phyloP scores from a whole-genome alignment of 1,284 basidiomycete species.

The Moniliophthora roreri region DNA sequence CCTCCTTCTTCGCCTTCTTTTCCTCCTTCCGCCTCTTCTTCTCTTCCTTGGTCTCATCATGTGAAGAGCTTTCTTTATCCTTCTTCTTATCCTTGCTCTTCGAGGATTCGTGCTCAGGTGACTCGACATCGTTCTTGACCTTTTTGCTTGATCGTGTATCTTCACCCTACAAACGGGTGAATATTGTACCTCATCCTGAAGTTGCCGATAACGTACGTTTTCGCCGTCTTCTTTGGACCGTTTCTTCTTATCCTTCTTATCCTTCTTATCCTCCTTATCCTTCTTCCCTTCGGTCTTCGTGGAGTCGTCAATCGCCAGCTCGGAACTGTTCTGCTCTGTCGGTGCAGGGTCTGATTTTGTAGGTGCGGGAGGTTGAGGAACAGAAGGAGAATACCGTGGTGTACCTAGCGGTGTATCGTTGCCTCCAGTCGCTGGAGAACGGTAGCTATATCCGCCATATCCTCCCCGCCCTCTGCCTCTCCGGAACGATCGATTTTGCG shows the following conservation, averaged over 20 bases:
- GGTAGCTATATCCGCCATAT: slow-evolving; percentile 27
- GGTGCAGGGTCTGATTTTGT: slow-evolving; percentile 14
- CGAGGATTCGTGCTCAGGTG: slow-evolving; percentile 12
- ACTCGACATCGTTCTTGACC: slow-evolving; percentile 16
- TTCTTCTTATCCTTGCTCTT: slow-evolving; percentile 22
- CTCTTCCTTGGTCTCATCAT: not conserved
- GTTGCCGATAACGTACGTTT: slow-evolving; percentile 14
- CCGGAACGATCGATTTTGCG: slow-evolving; percentile 6
- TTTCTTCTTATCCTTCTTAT: slow-evolving; percentile 25
- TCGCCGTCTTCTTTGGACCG: slow-evolving; percentile 19
- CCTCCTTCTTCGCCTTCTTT: slow-evolving; percentile 17
- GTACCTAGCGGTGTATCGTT: slow-evolving; percentile 69
- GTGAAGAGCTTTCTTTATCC: slow-evolving; percentile 24
- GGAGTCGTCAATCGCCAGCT: not conserved
- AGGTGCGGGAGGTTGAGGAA: slow-evolving; percentile 14
- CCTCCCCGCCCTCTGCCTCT: slow-evolving; percentile 28
- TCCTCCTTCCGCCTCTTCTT: slow-evolving; percentile 12
- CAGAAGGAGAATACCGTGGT: slow-evolving; percentile 41
- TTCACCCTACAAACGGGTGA: slow-evolving; percentile 12
- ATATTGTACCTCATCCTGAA: not conserved
- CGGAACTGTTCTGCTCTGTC: not conserved
- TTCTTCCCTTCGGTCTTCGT: slow-evolving; percentile 17
- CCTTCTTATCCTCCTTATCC: slow-evolving; percentile 25
- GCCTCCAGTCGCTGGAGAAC: slow-evolving; percentile 53
- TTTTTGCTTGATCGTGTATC: slow-evolving; percentile 23